Percentiles rank a stretch among this genome's conserved stretches.
phyloP scores from a whole-genome alignment of 2,329 filamentous ascomycete species.

The Pleoardoris graminearum region DNA sequence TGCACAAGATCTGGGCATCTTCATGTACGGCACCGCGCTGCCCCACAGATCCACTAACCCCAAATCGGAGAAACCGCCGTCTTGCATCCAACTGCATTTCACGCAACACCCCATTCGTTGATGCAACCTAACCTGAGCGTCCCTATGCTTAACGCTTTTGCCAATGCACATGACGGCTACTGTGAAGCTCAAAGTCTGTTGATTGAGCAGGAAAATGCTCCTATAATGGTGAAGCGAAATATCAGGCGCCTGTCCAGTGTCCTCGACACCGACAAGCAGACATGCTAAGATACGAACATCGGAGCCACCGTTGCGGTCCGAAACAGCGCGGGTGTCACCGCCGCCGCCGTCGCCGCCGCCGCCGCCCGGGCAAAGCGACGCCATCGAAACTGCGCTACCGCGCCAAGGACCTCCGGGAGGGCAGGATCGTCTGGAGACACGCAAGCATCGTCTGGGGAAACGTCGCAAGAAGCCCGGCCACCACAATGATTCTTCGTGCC shows the following conservation, averaged over 20 bases:
- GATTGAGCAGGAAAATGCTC: not conserved
- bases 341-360: not conserved
- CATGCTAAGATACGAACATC: not conserved
- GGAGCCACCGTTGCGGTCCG: not conserved
- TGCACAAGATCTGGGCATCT: slow-evolving; percentile 3
- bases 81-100: not conserved
- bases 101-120: not conserved
- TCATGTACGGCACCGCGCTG: not conserved
- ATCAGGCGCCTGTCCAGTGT: slow-evolving; percentile 1
- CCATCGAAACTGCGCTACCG: not conserved
- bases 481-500: not conserved
- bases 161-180: not conserved
- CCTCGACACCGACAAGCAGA: not conserved
- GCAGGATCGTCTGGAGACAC: not conserved
- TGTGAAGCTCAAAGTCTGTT: not conserved
- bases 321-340: slow-evolving; percentile 7
- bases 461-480: not conserved
- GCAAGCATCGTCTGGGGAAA: not conserved
- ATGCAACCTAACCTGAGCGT: not conserved
- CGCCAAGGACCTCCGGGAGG: not conserved
- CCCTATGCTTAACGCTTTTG: not conserved
- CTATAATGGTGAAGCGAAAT: slow-evolving; percentile 3
- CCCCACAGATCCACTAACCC: slow-evolving; percentile 3
- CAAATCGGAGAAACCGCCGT: not conserved
- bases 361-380: not conserved